A percentile compares a stretch with the other conserved stretches of the same genome.
These are phyloP conservation scores for Phellopilus nigrolimitatus DNA, from an alignment of 1,284 basidiomycete species.

Conservation along the genomic window DNA sequence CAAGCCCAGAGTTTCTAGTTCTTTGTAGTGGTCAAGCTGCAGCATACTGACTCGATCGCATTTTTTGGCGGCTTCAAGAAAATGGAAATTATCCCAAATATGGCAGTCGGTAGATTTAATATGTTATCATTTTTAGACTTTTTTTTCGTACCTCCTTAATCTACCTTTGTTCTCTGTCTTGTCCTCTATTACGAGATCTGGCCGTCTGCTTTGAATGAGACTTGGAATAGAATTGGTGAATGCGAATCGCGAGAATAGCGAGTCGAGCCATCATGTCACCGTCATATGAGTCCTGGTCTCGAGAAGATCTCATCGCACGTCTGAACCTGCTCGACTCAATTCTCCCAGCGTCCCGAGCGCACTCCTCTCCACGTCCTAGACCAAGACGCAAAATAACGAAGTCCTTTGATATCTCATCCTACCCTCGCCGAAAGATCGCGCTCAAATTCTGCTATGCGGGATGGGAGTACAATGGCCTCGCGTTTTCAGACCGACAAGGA, in stretches of 20 bases:
- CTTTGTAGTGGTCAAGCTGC: not conserved
- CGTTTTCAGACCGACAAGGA: slow-evolving; percentile 67
- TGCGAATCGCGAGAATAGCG: slow-evolving; percentile 4
- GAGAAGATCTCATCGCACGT: slow-evolving; percentile 62
- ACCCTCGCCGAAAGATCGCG: slow-evolving; percentile 84
- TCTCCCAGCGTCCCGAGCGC: slow-evolving; percentile 20
- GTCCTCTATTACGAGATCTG: too few species aligned
- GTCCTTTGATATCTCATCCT: slow-evolving; percentile 59
- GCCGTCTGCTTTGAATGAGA: too few species aligned
- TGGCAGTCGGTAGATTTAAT: too few species aligned
- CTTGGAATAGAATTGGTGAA: not conserved
- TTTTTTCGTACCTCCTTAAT: too few species aligned
- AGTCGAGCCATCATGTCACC: slow-evolving; percentile 16
- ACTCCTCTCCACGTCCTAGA: slow-evolving; percentile 8
- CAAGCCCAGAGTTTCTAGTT: not conserved
- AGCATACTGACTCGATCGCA: too few species aligned
- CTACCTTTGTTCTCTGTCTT: too few species aligned
- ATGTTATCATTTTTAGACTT: too few species aligned
- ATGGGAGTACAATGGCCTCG: slow-evolving; percentile 87
- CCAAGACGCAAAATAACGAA: slow-evolving; percentile 24
- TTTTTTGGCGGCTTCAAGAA: too few species aligned
- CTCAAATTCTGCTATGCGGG: slow-evolving; percentile 92
- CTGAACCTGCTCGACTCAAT: slow-evolving; percentile 41
- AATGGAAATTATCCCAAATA: too few species aligned
- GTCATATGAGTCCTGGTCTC: slow-evolving; percentile 54